A percentile compares a stretch with the other conserved stretches of the same genome.
Evolutionary conservation across 2,329 filamentous ascomycete species (phyloP).

Genomic region (Amauroascus niger): DNA sequence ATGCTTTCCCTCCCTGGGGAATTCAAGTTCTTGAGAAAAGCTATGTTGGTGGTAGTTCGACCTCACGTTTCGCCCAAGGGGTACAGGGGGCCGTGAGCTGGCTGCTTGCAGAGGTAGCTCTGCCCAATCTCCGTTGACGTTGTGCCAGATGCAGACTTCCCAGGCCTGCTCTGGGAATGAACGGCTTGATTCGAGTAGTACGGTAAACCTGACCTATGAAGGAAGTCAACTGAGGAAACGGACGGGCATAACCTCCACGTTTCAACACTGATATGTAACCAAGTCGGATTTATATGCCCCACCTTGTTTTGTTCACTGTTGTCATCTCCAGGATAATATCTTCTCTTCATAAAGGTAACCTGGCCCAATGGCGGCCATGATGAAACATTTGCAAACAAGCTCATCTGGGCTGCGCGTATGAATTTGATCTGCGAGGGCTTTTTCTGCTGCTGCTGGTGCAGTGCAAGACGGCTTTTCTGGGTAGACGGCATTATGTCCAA

Average conservation of each 20-base stretch:
- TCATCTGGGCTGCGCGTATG: conserved; percentile 35
- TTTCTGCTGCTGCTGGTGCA: background rate
- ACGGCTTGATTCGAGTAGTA: conserved; percentile 57
- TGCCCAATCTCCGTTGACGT: conserved; percentile 49
- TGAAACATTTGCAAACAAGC: conserved; percentile 46
- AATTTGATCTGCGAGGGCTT: conserved; percentile 28
- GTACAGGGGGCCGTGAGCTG: conserved; percentile 23
- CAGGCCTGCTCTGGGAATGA: conserved; percentile 50
- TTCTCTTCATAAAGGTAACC: conserved; percentile 29
- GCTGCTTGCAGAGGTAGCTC: conserved; percentile 45
- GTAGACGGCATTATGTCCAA: background rate
- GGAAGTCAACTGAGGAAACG: conserved; percentile 1
- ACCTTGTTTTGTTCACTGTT: conserved; percentile 22
- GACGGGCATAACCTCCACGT: too few relatives aligned
- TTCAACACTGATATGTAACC: too few relatives aligned
- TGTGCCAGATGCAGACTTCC: conserved; percentile 69
- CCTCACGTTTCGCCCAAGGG: conserved; percentile 19
- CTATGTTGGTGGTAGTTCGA: conserved; percentile 28
- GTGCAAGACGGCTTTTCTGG: background rate
- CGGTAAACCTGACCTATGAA: conserved; percentile 50
- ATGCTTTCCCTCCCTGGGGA: conserved; percentile 24
- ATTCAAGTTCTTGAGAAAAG: conserved; percentile 25
- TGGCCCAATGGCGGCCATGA: conserved; percentile 67
- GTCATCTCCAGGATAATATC: background rate
- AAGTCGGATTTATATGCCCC: conserved; percentile 11